A percentile compares a stretch with the other conserved stretches of the same genome.
phyloP scores from a whole-genome alignment of 2,329 filamentous ascomycete genomes.

The Aspergillus sp. region DNA sequence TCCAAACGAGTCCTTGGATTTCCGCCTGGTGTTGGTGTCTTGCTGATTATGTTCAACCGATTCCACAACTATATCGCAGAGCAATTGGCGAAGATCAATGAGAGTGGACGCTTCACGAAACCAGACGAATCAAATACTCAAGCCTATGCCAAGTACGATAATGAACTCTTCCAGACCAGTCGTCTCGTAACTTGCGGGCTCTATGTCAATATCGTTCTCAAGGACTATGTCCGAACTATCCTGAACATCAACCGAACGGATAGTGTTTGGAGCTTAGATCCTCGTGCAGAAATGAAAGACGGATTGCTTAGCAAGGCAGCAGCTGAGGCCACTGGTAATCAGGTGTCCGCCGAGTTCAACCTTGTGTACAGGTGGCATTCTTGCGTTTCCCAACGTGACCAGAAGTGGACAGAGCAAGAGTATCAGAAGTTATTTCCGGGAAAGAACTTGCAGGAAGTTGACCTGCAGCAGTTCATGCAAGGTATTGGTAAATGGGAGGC shows the following conservation, averaged over 20 bases:
- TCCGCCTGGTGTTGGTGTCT: slow-evolving; percentile 58
- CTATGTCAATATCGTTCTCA: slow-evolving; percentile 48
- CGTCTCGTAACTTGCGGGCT: slow-evolving; percentile 47
- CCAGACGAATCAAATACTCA: slow-evolving; percentile 31
- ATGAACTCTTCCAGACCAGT: slow-evolving; percentile 46
- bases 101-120: slow-evolving; percentile 58
- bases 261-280: slow-evolving; percentile 56
- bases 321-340: slow-evolving; percentile 54
- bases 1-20: slow-evolving; percentile 58
- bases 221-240: slow-evolving; percentile 56
- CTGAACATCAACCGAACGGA: slow-evolving; percentile 52
- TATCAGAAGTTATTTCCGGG: slow-evolving; percentile 43
- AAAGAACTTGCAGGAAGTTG: slow-evolving; percentile 28
- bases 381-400: slow-evolving; percentile 52
- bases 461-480: slow-evolving; percentile 31
- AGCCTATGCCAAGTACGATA: slow-evolving; percentile 32
- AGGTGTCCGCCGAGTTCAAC: slow-evolving; percentile 62
- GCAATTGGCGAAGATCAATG: slow-evolving; percentile 58
- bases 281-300: slow-evolving; percentile 51
- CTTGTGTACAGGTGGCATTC: slow-evolving; percentile 60
- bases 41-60: slow-evolving; percentile 60
- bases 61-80: slow-evolving; percentile 64
- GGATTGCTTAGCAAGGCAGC: slow-evolving; percentile 39
- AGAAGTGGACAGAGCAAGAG: slow-evolving; percentile 52
- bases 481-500: slow-evolving; percentile 36